Evolutionary conservation across 768 basidiomycete genomes (phyloP).

Genomic region (Hypholoma sublateritium): DNA sequence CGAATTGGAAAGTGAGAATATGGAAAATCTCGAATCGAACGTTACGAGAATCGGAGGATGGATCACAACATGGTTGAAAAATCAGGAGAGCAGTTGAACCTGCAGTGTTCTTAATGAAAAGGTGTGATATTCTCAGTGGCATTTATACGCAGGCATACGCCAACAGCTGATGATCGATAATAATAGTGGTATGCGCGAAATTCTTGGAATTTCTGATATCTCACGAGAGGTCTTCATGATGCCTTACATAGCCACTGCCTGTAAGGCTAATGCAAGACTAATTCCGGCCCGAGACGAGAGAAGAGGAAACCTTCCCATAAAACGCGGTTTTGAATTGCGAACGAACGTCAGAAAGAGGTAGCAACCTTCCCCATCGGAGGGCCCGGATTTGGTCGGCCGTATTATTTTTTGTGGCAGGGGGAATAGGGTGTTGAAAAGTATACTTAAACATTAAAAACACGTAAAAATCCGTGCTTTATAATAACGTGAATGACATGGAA

Average conservation of each 20-base stretch:
- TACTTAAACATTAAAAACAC: no score
- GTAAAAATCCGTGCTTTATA: no score
- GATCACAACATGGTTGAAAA: conserved; percentile 72
- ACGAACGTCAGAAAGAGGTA: background rate
- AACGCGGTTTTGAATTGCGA: background rate
- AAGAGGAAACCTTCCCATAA: background rate
- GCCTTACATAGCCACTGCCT: background rate
- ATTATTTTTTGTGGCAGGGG: no score
- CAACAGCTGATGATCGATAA: background rate
- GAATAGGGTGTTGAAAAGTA: no score
- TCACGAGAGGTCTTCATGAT: background rate
- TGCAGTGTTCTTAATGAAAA: background rate
- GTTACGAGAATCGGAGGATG: conserved; percentile 86
- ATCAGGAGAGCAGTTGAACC: conserved; percentile 26
- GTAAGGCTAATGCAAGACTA: background rate
- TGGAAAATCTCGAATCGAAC: conserved; percentile 83
- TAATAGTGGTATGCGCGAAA: background rate
- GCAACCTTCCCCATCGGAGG: background rate
- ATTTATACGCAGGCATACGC: no score
- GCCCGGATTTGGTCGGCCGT: no score
- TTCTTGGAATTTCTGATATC: conserved; percentile 6
- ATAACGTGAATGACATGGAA: no score
- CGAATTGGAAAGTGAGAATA: conserved; percentile 74
- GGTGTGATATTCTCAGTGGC: background rate
- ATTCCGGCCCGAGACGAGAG: background rate